A percentile compares a stretch with the other conserved stretches of the same genome.
These are phyloP conservation scores for Staphylotrichum tortipilum DNA, from an alignment of 495 filamentous ascomycete genomes.

Conservation along the genomic window DNA sequence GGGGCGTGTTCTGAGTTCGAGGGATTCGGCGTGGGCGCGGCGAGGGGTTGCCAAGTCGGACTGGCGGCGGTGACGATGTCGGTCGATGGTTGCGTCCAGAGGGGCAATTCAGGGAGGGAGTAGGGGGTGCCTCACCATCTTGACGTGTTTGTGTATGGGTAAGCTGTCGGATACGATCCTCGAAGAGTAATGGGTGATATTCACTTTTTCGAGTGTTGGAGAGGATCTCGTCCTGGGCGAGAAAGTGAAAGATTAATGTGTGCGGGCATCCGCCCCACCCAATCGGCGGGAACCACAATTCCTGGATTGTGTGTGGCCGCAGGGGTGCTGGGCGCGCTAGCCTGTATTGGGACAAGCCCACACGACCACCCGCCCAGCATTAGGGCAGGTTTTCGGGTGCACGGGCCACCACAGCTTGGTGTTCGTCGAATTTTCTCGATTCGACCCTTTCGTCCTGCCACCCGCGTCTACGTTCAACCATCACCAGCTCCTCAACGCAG, in stretches of 20 bases:
- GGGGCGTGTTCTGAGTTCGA: background rate
- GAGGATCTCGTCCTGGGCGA: background rate
- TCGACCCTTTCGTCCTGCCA: background rate
- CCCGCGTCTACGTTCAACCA: conserved; percentile 4
- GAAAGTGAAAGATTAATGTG: conserved; percentile 22
- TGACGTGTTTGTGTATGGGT: conserved; percentile 33
- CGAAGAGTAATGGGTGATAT: conserved; percentile 35
- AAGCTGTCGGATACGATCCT: conserved; percentile 45
- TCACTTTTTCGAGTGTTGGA: conserved; percentile 11
- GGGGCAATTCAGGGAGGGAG: background rate
- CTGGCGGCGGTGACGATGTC: no score
- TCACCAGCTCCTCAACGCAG: conserved; percentile 10
- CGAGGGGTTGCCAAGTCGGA: background rate
- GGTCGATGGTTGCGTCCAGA: background rate
- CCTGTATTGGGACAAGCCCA: background rate
- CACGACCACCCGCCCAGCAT: conserved; percentile 1
- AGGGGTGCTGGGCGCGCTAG: background rate
- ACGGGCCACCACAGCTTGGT: conserved; percentile 23
- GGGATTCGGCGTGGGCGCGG: background rate
- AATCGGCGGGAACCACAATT: background rate
- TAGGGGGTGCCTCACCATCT: conserved; percentile 43
- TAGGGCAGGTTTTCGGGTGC: conserved; percentile 22
- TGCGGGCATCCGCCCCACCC: conserved; percentile 15
- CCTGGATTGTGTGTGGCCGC: conserved; percentile 12
- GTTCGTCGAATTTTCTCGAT: conserved; percentile 2